Percentiles rank a stretch among this genome's conserved stretches.
Conservation (phyloP, 139 green algal genomes). For the Chlamydomonas asymmetrica region DNA sequence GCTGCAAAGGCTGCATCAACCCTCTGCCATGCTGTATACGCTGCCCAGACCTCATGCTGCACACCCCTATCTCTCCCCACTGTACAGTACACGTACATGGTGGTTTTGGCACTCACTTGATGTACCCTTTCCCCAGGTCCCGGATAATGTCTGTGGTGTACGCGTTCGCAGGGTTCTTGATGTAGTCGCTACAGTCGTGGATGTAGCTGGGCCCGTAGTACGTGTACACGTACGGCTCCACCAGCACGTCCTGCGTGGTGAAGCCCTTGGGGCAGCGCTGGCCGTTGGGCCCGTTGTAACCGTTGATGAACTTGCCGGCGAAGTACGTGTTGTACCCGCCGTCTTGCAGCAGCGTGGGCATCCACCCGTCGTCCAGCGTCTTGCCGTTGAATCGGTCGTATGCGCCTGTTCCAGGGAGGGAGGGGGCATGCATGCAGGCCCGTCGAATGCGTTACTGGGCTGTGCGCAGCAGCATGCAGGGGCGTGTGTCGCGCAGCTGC, state of each 20-base stretch:
- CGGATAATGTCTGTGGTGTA: conserved; percentile 8
- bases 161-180: background rate
- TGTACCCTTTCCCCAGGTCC: background rate
- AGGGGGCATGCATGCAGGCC: no score
- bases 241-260: background rate
- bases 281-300: background rate
- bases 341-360: background rate
- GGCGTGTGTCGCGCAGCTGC: no score
- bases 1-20: no score
- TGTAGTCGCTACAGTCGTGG: background rate
- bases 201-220: conserved; percentile 2
- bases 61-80: no score
- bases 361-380: background rate
- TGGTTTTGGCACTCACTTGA: background rate
- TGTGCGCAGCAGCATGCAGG: no score
- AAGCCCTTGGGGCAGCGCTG: background rate
- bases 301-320: background rate
- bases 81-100: no score
- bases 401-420: no score
- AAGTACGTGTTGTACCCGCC: background rate
- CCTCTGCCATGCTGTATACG: no score
- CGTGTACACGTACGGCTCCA: background rate
- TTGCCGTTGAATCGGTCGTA: background rate
- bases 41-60: no score
- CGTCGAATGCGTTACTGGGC: no score